Evolutionary conservation across 352 stramenopile genomes (phyloP).

Genomic region (Pythium chondricola): DNA sequence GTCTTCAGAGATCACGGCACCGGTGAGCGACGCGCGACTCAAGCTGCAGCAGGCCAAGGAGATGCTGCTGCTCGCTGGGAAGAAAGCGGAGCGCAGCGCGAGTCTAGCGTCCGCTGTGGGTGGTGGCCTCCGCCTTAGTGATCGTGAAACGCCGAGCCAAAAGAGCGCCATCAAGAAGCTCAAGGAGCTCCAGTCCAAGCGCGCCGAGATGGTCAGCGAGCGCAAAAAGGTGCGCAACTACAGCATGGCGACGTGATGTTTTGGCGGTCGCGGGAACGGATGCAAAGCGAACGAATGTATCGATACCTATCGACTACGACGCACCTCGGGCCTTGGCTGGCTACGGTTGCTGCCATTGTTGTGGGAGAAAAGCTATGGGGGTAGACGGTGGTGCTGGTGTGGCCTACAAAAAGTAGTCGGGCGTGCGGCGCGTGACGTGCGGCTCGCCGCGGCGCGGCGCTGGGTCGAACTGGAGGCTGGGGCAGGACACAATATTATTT

Average conservation of each 20-base stretch:
- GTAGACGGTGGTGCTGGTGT: no score
- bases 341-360: no score
- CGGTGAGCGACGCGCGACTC: slow-evolving; percentile 51
- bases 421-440: slow-evolving; percentile 89
- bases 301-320: no score
- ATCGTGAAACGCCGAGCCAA: slow-evolving; percentile 59
- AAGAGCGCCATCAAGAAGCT: slow-evolving; percentile 56
- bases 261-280: no score
- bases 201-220: slow-evolving; percentile 66
- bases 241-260: slow-evolving; percentile 41
- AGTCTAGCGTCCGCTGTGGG: slow-evolving; percentile 24
- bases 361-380: no score
- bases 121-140: slow-evolving; percentile 26
- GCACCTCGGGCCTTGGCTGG: no score
- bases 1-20: slow-evolving; percentile 17
- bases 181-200: slow-evolving; percentile 65
- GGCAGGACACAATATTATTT: slow-evolving; percentile 2
- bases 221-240: slow-evolving; percentile 82
- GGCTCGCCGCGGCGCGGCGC: slow-evolving; percentile 91
- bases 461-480: slow-evolving; percentile 93
- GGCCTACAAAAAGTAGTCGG: slow-evolving; percentile 95
- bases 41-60: slow-evolving; percentile 70
- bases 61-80: slow-evolving; percentile 62
- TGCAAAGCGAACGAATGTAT: no score
- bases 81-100: slow-evolving; percentile 32